A percentile compares a stretch with the other conserved stretches of the same genome.
These are phyloP conservation scores for Fusarium sp. DNA, from an alignment of 2,329 filamentous ascomycete species.

Conservation along the genomic window DNA sequence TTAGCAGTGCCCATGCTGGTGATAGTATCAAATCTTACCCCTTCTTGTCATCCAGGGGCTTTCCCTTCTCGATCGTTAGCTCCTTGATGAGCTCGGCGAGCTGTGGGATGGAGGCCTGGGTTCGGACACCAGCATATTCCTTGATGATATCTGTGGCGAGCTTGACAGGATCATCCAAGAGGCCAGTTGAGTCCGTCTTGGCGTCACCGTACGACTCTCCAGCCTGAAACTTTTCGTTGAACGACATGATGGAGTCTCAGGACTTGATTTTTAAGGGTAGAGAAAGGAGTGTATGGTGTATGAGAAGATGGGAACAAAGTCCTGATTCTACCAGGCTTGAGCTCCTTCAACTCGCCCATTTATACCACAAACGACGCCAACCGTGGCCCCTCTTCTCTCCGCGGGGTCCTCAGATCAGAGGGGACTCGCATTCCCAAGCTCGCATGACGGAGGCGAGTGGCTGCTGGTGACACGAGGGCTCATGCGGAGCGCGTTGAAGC, in stretches of 20 bases:
- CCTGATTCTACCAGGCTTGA: background rate
- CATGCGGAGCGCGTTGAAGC: background rate
- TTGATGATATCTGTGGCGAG: conserved; percentile 50
- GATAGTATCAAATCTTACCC: conserved; percentile 42
- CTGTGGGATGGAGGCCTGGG: conserved; percentile 45
- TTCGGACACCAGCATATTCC: conserved; percentile 45
- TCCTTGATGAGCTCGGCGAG: conserved; percentile 49
- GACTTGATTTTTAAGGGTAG: background rate
- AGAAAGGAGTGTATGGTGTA: background rate
- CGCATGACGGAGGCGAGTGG: conserved; percentile 15
- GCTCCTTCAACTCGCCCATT: conserved; percentile 6
- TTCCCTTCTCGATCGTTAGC: conserved; percentile 53
- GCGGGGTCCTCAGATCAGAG: background rate
- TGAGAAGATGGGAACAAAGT: background rate
- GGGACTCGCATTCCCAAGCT: conserved; percentile 1
- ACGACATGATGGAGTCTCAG: conserved; percentile 44
- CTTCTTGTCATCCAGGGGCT: conserved; percentile 69
- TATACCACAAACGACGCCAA: conserved; percentile 13
- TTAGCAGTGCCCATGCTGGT: conserved; percentile 20
- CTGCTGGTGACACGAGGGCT: background rate
- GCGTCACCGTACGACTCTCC: conserved; percentile 51
- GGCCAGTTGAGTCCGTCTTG: conserved; percentile 37
- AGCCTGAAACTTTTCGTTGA: conserved; percentile 52
- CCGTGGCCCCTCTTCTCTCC: background rate
- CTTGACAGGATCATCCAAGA: conserved; percentile 50